Base-by-base conservation (phyloP, 139 green algal genomes). In the Chara braunii region DNA sequence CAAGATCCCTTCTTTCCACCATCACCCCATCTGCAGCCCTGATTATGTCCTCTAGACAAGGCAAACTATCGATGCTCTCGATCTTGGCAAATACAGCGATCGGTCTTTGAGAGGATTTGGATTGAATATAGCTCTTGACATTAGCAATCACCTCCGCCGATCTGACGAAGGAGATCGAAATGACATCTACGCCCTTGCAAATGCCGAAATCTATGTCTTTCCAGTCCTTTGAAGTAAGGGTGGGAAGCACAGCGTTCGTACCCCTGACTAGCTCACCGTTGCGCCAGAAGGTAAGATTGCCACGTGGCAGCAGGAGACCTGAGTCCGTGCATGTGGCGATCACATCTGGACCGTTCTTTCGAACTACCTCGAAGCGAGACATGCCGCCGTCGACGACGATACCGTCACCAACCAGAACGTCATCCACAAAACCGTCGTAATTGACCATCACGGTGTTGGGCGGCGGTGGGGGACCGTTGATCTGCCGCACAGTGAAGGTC, bases 11-110 rank as follows among this genome's bases (percentile, higher is more conserved):
- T 31, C 92, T 84, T 0, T 92, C 92, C 48, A 95, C 85, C 86
- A 94, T 94, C 67, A 91, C 82, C 44, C 74, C 85, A 65, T 95
- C 90, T 1, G 83, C 89, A 64, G 86, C 86, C 1, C 76, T 70
- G 61, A 98, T 75, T 72, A 98, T 96, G 2, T 89, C 79, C 54
- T 97, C 89, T 75, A 95, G 95, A 85, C 95, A 95, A 45, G 84
- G 76, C 45, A 98, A 84, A 54, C 88, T 92, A 81, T 97, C 92
- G 78, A 95, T 88, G 78, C 95, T 97, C 84, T 98, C 92, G 55
- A 96, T 85, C 82, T 97, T 97, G 61, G 66, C 75, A 70, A 97
- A 95, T 81, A 97, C 92, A 76, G 92, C 90, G 76, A 97, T 94
- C 63, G 80, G 73, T 55, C n/a, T n/a, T n/a, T n/a, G 40, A 18